These are phyloP conservation scores for Verticillium tricorpus DNA, from an alignment of 2,329 filamentous ascomycete genomes.

Conservation along the genomic window DNA sequence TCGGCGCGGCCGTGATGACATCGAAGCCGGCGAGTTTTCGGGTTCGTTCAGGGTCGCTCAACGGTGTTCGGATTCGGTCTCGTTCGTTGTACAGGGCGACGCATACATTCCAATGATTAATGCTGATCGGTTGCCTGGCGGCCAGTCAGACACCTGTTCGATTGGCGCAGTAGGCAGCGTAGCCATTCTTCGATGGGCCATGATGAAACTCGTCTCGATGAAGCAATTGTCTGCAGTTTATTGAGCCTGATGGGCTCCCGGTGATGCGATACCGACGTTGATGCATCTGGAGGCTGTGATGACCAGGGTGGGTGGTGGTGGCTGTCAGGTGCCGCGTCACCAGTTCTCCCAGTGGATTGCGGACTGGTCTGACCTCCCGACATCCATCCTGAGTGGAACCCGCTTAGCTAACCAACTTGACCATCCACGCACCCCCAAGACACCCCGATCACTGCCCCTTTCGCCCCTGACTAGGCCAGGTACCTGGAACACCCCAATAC, in stretches of 20 bases:
- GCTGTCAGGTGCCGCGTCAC: too few relatives aligned
- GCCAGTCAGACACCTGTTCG: too few relatives aligned
- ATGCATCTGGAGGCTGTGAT: neutral
- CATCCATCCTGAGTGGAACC: too few relatives aligned
- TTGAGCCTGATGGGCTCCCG: neutral
- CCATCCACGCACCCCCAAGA: too few relatives aligned
- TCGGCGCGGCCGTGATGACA: neutral
- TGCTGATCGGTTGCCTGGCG: neutral
- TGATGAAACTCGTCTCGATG: neutral
- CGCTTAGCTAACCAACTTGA: too few relatives aligned
- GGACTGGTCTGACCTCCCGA: too few relatives aligned
- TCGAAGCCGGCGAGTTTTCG: neutral
- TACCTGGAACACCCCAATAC: too few relatives aligned
- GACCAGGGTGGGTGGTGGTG: too few relatives aligned
- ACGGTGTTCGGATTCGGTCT: neutral
- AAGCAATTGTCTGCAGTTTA: neutral
- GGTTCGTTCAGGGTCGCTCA: neutral
- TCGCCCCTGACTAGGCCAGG: too few relatives aligned
- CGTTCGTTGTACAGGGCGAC: neutral
- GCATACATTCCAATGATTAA: neutral
- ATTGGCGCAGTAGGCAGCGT: too few relatives aligned
- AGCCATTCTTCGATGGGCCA: neutral
- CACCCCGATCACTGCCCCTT: too few relatives aligned
- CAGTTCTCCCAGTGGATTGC: too few relatives aligned
- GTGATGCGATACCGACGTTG: neutral